phyloP scores from a whole-genome alignment of 176 grass and related monocot species.

The Elymus sibiricus region DNA sequence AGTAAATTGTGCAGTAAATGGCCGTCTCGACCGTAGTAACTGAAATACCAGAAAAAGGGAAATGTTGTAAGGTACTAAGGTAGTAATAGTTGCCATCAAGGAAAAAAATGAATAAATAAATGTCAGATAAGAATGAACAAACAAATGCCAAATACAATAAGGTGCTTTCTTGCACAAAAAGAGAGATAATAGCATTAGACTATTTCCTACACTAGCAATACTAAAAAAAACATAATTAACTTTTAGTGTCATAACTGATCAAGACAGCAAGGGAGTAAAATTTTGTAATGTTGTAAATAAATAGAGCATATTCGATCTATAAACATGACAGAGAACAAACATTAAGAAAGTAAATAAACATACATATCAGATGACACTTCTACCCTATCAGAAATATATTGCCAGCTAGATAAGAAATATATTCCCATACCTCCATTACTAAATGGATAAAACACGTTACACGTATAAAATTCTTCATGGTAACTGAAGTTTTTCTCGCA shows the following conservation, averaged over 20 bases:
- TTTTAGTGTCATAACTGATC: constrained; percentile 5
- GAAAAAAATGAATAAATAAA: not conserved
- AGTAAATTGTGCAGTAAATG: constrained; percentile 83
- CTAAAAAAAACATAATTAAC: not conserved
- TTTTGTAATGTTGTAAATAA: not conserved
- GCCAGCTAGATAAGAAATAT: not conserved
- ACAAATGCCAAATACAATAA: not conserved
- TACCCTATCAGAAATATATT: not conserved
- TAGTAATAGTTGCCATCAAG: constrained; percentile 15
- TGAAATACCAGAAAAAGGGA: constrained; percentile 44
- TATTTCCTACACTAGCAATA: not conserved
- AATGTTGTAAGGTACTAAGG: constrained; percentile 6
- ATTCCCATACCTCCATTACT: not conserved
- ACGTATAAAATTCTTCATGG: not conserved
- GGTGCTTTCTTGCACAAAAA: not conserved
- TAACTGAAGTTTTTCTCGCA: not conserved
- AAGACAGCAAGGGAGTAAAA: not conserved
- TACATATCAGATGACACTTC: constrained; percentile 14
- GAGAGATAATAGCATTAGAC: not conserved
- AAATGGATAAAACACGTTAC: not conserved
- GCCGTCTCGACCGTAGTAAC: constrained; percentile 80
- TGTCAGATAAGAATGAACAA: not conserved
- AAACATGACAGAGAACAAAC: not conserved
- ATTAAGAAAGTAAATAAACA: not conserved
- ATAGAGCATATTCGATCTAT: not conserved